Percentiles rank a stretch among this genome's conserved stretches.
These are phyloP conservation scores for Oryza glumipatula DNA, from an alignment of 176 grass and related monocot species.

Conservation along the genomic window DNA sequence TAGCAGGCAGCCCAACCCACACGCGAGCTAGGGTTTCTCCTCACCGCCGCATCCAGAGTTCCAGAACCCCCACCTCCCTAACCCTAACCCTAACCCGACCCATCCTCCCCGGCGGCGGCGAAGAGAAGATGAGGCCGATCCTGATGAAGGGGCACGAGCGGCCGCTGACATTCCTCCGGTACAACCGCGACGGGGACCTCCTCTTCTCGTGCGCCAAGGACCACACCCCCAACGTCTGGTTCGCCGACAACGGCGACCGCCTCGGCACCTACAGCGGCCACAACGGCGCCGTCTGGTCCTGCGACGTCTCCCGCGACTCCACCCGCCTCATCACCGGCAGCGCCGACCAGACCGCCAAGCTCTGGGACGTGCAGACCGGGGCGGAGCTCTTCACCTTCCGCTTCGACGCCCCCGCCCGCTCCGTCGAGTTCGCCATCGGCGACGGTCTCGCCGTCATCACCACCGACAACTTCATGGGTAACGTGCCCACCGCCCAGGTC, in stretches of 20 bases:
- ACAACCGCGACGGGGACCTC: constrained; percentile 93
- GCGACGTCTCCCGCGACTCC: constrained; percentile 86
- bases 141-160: constrained; percentile 97
- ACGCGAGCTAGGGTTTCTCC: constrained; percentile 30
- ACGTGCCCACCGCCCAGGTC: constrained; percentile 79
- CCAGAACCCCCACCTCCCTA: not conserved
- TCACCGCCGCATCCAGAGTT: constrained; percentile 2
- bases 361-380: constrained; percentile 82
- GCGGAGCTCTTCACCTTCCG: constrained; percentile 72
- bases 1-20: no score
- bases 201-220: constrained; percentile 98
- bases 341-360: constrained; percentile 82
- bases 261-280: constrained; percentile 95
- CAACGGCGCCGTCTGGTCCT: constrained; percentile 93
- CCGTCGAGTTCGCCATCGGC: constrained; percentile 74
- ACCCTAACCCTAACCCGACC: not conserved
- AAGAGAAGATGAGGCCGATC: constrained; percentile 81
- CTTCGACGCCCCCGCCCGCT: constrained; percentile 75
- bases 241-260: constrained; percentile 77
- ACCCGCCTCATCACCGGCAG: constrained; percentile 68
- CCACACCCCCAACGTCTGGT: constrained; percentile 86
- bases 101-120: not conserved
- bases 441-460: constrained; percentile 72
- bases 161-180: constrained; percentile 83
- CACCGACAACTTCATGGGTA: constrained; percentile 84